These are phyloP conservation scores for Zoysia pacifica DNA, from an alignment of 176 grass and related monocot species.

Conservation along the genomic window DNA sequence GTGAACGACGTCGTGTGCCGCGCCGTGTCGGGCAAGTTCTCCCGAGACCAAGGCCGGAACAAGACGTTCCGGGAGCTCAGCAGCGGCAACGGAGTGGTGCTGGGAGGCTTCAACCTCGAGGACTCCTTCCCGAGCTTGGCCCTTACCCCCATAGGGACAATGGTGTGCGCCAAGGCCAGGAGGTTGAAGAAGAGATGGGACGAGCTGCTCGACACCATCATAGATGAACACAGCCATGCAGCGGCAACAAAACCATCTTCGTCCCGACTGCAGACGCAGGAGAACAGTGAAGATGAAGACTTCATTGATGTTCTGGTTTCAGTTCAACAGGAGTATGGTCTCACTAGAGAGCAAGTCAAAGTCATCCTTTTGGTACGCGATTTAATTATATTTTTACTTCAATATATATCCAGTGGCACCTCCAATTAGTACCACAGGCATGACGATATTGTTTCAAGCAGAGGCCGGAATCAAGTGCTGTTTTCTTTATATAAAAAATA, in stretches of 20 bases:
- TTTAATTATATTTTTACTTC: too few species aligned
- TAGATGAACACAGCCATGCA: constrained; percentile 6
- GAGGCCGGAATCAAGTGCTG: too few species aligned
- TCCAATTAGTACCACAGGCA: too few species aligned
- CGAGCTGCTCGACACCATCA: constrained; percentile 18
- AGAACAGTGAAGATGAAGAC: constrained; percentile 11
- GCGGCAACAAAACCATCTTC: too few species aligned
- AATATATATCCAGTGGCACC: too few species aligned
- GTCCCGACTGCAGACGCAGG: neutral
- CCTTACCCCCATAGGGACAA: too few species aligned
- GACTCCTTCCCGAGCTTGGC: too few species aligned
- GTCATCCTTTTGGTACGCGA: constrained; percentile 29
- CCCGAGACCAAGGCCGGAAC: constrained; percentile 15
- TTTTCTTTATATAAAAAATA: too few species aligned
- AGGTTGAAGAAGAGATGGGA: constrained; percentile 19
- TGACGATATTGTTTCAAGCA: too few species aligned
- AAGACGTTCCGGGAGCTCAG: constrained; percentile 45
- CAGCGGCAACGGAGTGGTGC: neutral
- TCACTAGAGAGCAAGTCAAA: constrained; percentile 26
- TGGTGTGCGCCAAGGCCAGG: neutral
- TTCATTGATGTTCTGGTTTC: constrained; percentile 39
- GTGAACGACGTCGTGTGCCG: constrained; percentile 45
- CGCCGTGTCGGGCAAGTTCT: constrained; percentile 27
- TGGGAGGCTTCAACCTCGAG: constrained; percentile 5
- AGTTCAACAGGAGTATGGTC: constrained; percentile 1